Conservation (phyloP, 2,329 filamentous ascomycete genomes). For the Clonostachys rhizophaga region DNA sequence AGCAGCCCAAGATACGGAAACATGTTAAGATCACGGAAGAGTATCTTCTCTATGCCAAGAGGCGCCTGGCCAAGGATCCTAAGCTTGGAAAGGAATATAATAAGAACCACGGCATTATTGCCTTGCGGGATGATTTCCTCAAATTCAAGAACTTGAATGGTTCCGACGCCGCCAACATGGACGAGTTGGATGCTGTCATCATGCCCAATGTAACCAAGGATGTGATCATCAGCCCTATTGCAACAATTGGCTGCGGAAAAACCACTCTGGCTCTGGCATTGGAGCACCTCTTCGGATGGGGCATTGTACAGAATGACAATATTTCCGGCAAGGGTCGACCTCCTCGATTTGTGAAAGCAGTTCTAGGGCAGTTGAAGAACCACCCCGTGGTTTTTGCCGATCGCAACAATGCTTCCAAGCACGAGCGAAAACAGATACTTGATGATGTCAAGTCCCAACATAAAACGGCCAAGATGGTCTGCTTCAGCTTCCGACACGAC, state of each 20-base stretch:
- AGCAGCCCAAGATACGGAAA: conserved; percentile 74
- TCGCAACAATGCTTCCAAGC: conserved; percentile 86
- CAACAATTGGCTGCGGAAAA: conserved; percentile 95
- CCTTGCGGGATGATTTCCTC: conserved; percentile 83
- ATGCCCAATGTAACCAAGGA: conserved; percentile 56
- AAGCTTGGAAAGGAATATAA: conserved; percentile 68
- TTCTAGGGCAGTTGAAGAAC: conserved; percentile 60
- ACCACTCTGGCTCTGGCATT: conserved; percentile 86
- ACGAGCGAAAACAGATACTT: conserved; percentile 85
- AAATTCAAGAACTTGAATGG: conserved; percentile 80
- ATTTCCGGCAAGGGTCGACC: conserved; percentile 77
- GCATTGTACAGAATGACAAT: conserved; percentile 95
- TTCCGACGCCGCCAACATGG: conserved; percentile 78
- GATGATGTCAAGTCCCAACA: conserved; percentile 65
- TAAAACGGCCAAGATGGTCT: conserved; percentile 67
- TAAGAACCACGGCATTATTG: conserved; percentile 91
- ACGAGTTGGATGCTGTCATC: conserved; percentile 42
- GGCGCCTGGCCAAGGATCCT: conserved; percentile 65
- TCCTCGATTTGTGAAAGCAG: conserved; percentile 68
- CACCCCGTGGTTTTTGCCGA: conserved; percentile 80
- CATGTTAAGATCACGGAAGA: conserved; percentile 87
- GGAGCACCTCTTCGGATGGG: conserved; percentile 81
- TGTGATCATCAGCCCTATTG: conserved; percentile 82
- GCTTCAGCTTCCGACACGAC: conserved; percentile 84
- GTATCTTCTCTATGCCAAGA: conserved; percentile 78